phyloP scores from a whole-genome alignment of 1,139 yeast species.

The Taphrina populina region DNA sequence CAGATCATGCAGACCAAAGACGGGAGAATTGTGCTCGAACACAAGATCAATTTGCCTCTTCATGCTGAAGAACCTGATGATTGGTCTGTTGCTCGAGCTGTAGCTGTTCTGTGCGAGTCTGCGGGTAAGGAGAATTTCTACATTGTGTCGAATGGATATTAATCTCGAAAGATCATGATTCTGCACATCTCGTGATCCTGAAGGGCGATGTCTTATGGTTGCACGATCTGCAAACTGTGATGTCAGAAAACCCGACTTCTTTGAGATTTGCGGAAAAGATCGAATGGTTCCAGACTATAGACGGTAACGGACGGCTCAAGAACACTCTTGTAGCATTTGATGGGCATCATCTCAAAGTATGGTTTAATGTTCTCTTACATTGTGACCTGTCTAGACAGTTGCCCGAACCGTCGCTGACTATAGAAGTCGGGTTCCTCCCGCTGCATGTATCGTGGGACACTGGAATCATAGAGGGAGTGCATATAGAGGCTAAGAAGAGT shows the following conservation, averaged over 20 bases:
- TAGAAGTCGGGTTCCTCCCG: conserved; percentile 17
- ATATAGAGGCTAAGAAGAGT: neutral
- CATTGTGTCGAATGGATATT: too few relatives aligned
- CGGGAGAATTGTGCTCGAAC: too few relatives aligned
- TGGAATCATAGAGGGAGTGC: conserved; percentile 11
- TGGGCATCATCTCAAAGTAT: neutral
- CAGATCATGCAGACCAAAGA: conserved; percentile 3
- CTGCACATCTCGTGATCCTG: neutral
- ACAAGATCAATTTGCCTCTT: too few relatives aligned
- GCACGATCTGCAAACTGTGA: too few relatives aligned
- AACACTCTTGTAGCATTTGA: conserved; percentile 4
- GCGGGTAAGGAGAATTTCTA: too few relatives aligned
- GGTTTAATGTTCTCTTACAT: neutral
- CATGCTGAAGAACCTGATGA: too few relatives aligned
- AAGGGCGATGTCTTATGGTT: neutral
- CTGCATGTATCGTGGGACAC: conserved; percentile 4
- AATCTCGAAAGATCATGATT: neutral
- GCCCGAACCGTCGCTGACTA: neutral
- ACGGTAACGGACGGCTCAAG: conserved; percentile 8
- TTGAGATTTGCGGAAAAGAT: neutral
- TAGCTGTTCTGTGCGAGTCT: too few relatives aligned
- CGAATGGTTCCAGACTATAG: conserved; percentile 8
- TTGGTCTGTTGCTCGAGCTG: too few relatives aligned
- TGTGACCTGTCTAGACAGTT: neutral
- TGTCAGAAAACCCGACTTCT: neutral